phyloP scores from a whole-genome alignment of 2,329 filamentous ascomycete genomes.

The Colletotrichum phormii region DNA sequence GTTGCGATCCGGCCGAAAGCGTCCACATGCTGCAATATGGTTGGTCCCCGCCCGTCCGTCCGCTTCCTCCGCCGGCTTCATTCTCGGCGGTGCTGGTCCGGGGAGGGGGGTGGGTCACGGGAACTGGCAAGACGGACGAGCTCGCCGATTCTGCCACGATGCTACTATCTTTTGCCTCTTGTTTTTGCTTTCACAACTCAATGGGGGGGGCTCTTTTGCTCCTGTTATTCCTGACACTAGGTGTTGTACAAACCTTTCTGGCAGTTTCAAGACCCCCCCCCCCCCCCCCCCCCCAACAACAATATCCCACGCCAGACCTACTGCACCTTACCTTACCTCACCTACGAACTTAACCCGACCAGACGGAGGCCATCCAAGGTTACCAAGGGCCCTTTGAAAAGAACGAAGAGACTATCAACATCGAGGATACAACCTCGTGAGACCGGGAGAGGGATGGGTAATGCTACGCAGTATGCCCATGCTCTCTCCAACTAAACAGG shows the following conservation, averaged over 20 bases:
- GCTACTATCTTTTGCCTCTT: background rate
- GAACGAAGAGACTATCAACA: background rate
- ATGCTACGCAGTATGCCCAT: background rate
- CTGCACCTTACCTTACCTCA: background rate
- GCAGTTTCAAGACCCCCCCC: background rate
- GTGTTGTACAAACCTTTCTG: background rate
- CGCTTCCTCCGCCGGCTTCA: constrained; percentile 5
- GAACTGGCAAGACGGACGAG: background rate
- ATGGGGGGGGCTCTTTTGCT: background rate
- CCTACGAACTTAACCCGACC: background rate
- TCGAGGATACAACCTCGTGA: background rate
- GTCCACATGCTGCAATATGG: constrained; percentile 11
- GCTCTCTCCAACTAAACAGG: background rate
- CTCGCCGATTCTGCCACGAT: background rate
- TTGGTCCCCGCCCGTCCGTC: background rate
- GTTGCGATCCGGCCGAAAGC: constrained; percentile 21
- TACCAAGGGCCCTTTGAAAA: background rate
- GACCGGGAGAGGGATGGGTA: background rate
- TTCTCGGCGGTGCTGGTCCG: constrained; percentile 15
- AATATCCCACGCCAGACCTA: background rate
- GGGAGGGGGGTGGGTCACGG: background rate
- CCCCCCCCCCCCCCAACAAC: no score
- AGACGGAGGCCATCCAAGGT: background rate
- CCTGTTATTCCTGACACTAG: background rate
- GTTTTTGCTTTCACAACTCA: background rate